Evolutionary conservation across 106 monocot species (phyloP).

Genomic region (Chionographis japonica): DNA sequence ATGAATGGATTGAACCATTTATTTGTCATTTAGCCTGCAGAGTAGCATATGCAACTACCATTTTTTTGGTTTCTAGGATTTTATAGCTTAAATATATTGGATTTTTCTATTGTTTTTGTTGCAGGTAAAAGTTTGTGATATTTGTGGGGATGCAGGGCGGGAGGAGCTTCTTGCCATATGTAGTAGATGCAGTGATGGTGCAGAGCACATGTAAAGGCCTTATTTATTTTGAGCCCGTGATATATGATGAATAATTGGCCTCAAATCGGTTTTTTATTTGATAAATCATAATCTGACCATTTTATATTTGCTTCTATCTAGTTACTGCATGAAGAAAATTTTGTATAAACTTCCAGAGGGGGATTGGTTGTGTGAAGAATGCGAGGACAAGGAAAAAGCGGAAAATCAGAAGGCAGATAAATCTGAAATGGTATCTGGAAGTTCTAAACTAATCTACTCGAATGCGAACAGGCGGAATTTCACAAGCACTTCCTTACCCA

Average conservation of each 20-base stretch:
- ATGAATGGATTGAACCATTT: too few relatives aligned
- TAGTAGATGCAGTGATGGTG: constrained; percentile 76
- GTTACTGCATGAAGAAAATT: constrained; percentile 86
- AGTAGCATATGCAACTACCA: neutral
- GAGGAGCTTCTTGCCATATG: constrained; percentile 78
- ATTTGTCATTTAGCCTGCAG: too few relatives aligned
- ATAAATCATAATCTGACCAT: neutral
- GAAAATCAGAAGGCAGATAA: constrained; percentile 10
- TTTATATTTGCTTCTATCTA: constrained; percentile 24
- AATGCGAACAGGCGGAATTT: constrained; percentile 27
- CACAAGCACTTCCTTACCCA: constrained; percentile 13
- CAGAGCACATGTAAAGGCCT: constrained; percentile 73
- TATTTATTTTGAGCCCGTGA: neutral
- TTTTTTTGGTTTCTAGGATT: neutral
- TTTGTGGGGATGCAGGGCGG: constrained; percentile 82
- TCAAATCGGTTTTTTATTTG: neutral
- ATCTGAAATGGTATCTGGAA: constrained; percentile 16
- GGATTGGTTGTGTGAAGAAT: constrained; percentile 96
- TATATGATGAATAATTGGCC: too few relatives aligned
- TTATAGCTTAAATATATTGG: too few relatives aligned
- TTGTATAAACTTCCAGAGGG: constrained; percentile 81
- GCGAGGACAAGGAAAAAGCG: constrained; percentile 34
- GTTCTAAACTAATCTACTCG: constrained; percentile 10
- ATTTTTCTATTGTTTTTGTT: neutral
- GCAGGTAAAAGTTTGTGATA: constrained; percentile 89